Percentiles rank a stretch among this genome's conserved stretches.
Evolutionary conservation across 2,329 filamentous ascomycete genomes (phyloP).

Genomic region (Colletotrichum neosansevieriae): DNA sequence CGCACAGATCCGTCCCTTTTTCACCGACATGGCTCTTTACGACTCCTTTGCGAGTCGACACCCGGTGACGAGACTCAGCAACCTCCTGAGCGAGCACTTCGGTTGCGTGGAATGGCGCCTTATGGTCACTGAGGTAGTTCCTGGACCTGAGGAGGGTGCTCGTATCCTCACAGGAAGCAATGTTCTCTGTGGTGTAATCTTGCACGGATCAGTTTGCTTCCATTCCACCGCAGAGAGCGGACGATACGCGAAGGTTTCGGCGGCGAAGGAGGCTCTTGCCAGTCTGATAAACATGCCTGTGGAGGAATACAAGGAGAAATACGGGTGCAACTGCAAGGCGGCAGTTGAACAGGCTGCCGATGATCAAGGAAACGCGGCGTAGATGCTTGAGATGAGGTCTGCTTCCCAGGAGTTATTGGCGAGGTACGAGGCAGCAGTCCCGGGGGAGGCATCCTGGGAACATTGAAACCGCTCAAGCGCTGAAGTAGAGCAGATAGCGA

Average conservation of each 20-base stretch:
- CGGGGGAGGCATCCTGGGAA: too few species aligned
- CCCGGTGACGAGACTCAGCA: constrained; percentile 80
- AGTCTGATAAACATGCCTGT: constrained; percentile 58
- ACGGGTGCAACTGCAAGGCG: constrained; percentile 72
- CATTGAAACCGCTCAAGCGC: too few species aligned
- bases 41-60: constrained; percentile 90
- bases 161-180: constrained; percentile 57
- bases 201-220: constrained; percentile 79
- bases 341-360: constrained; percentile 35
- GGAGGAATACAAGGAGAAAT: constrained; percentile 70
- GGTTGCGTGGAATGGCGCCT: constrained; percentile 73
- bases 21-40: constrained; percentile 87
- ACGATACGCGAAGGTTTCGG: constrained; percentile 79
- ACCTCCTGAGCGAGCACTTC: constrained; percentile 72
- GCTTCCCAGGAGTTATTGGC: background rate
- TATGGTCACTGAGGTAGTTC: constrained; percentile 63
- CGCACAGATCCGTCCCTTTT: constrained; percentile 80
- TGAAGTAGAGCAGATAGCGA: too few species aligned
- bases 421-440: background rate
- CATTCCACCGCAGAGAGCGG: constrained; percentile 71
- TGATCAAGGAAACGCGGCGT: constrained; percentile 22
- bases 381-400: background rate
- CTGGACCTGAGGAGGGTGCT: constrained; percentile 54
- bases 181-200: constrained; percentile 78
- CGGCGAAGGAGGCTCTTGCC: constrained; percentile 69